Evolutionary conservation across 352 stramenopile species (phyloP).

Genomic region (Phytopythium sindhum): DNA sequence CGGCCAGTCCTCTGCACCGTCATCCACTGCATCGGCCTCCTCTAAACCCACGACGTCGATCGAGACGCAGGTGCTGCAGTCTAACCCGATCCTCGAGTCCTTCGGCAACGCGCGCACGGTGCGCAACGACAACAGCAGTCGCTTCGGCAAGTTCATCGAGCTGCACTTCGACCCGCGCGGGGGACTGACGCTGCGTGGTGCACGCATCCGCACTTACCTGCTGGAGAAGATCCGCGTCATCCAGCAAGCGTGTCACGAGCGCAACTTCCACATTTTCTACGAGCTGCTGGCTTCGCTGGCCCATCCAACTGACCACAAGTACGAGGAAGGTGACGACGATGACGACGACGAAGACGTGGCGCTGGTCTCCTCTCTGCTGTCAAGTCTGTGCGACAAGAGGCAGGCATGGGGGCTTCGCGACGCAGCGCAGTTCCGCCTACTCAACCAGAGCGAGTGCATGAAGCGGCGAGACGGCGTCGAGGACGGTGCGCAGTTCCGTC

Average conservation of each 20-base stretch:
- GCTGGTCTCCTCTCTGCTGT: conserved; percentile 18
- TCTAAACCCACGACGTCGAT: conserved; percentile 32
- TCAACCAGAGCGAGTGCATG: conserved; percentile 74
- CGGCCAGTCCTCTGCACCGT: conserved; percentile 13
- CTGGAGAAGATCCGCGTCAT: conserved; percentile 94
- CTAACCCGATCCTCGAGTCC: conserved; percentile 88
- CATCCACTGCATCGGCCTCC: background rate
- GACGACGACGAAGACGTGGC: conserved; percentile 1
- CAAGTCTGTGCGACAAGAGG: conserved; percentile 11
- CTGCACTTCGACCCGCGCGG: conserved; percentile 55
- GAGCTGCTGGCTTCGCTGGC: conserved; percentile 54
- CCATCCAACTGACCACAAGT: background rate
- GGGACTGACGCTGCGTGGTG: conserved; percentile 44
- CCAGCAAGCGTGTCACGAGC: conserved; percentile 65
- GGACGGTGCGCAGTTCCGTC: conserved; percentile 61
- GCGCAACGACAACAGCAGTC: conserved; percentile 88
- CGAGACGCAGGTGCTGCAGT: conserved; percentile 86
- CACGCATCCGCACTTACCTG: conserved; percentile 89
- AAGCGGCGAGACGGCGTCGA: conserved; percentile 63
- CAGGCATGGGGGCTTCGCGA: conserved; percentile 35
- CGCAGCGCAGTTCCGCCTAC: conserved; percentile 44
- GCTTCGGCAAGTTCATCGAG: conserved; percentile 92
- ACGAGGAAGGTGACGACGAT: conserved; percentile 1
- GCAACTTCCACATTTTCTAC: conserved; percentile 90
- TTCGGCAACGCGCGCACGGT: conserved; percentile 88